phyloP scores from a whole-genome alignment of 345 rosid genomes.

The Rubroshorea leprosula region DNA sequence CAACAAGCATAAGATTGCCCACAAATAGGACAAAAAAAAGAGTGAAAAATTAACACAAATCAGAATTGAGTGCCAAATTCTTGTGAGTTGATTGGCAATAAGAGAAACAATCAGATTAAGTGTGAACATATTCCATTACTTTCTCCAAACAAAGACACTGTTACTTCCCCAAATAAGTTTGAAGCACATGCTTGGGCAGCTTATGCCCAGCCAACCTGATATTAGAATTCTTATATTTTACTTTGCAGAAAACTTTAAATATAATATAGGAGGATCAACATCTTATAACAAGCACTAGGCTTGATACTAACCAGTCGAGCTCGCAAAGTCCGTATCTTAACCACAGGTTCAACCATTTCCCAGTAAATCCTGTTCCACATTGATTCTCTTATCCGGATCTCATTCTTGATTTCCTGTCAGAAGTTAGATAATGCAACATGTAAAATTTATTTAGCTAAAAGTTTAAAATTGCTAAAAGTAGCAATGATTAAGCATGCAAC shows the following conservation, averaged over 20 bases:
- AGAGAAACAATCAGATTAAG: background rate
- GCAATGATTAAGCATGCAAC: background rate
- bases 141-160: background rate
- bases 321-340: conserved; percentile 76
- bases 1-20: too few species aligned
- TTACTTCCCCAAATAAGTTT: background rate
- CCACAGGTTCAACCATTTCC: conserved; percentile 86
- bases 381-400: conserved; percentile 80
- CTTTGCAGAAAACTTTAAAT: conserved; percentile 3
- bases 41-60: background rate
- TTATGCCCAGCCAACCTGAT: background rate
- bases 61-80: background rate
- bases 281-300: conserved; percentile 6
- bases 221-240: background rate
- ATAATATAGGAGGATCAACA: background rate
- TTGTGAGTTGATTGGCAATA: background rate
- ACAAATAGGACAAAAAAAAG: too few species aligned
- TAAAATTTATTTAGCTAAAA: conserved; percentile 1
- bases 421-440: background rate
- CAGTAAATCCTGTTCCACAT: conserved; percentile 66
- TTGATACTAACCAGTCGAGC: conserved; percentile 76
- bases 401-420: conserved; percentile 69
- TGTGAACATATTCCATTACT: background rate
- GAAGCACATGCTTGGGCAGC: background rate
- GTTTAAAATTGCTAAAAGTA: background rate